A percentile compares a stretch with the other conserved stretches of the same genome.
phyloP scores from a whole-genome alignment of 352 stramenopile genomes.

The Globisporangium takayamanum region DNA sequence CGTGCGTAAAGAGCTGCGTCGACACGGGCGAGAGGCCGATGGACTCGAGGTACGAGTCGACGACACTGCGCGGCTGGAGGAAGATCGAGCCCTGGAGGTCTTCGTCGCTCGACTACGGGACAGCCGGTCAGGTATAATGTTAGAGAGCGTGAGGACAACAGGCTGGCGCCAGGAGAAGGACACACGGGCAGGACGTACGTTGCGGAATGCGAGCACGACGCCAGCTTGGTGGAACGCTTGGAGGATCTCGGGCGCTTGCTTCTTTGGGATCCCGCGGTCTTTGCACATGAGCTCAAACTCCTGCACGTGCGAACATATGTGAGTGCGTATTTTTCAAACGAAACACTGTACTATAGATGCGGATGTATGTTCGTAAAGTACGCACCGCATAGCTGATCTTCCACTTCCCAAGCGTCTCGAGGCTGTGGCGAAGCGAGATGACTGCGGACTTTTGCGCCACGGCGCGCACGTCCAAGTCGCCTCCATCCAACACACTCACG shows the following conservation, averaged over 20 bases:
- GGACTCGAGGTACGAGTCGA: conserved; percentile 74
- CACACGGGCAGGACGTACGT: conserved; percentile 14
- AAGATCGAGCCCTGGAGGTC: conserved; percentile 73
- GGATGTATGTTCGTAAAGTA: neutral
- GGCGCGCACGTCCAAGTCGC: conserved; percentile 70
- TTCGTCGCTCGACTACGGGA: conserved; percentile 43
- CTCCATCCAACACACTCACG: conserved; percentile 61
- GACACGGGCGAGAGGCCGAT: conserved; percentile 66
- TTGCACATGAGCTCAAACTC: conserved; percentile 68
- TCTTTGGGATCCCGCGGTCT: conserved; percentile 77
- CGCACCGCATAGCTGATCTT: conserved; percentile 60
- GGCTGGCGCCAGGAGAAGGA: no score
- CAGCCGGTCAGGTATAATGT: neutral
- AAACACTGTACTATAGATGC: no score
- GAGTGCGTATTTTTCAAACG: no score
- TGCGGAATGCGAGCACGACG: conserved; percentile 78
- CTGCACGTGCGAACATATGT: conserved; percentile 9
- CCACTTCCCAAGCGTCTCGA: conserved; percentile 73
- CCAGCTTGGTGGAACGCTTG: conserved; percentile 71
- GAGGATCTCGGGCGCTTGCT: conserved; percentile 70
- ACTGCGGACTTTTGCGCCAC: conserved; percentile 76
- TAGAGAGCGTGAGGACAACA: neutral
- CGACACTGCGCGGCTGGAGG: conserved; percentile 67
- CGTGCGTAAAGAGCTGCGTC: conserved; percentile 55
- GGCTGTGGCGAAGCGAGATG: conserved; percentile 63